Percentiles rank a stretch among this genome's conserved stretches.
Conservation (phyloP, 345 rosid species). For the Populus euphratica region DNA sequence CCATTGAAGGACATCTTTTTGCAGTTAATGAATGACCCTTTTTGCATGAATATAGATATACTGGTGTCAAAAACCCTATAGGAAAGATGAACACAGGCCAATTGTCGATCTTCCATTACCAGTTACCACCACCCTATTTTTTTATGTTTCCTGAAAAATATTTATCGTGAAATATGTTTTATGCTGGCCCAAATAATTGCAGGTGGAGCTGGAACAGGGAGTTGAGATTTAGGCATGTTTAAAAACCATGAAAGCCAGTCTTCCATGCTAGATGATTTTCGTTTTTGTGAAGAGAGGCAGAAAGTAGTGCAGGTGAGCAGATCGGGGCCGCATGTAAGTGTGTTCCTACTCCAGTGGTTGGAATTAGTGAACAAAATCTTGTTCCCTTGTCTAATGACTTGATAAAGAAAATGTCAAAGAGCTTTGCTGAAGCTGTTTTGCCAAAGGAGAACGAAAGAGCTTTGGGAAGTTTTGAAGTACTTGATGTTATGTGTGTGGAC, state of each 20-base stretch:
- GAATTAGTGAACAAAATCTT: slow-evolving; percentile 19
- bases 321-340: slow-evolving; percentile 42
- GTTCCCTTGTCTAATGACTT: slow-evolving; percentile 32
- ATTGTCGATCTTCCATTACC: background rate
- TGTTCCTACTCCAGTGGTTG: slow-evolving; percentile 14
- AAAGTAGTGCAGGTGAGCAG: slow-evolving; percentile 62
- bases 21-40: background rate
- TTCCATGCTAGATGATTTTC: slow-evolving; percentile 73
- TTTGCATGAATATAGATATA: background rate
- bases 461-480: slow-evolving; percentile 6
- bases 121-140: background rate
- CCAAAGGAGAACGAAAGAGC: slow-evolving; percentile 21
- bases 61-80: background rate
- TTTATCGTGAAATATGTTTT: background rate
- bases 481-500: too few species aligned
- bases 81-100: too few species aligned
- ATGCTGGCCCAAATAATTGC: slow-evolving; percentile 8
- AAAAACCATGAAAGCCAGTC: slow-evolving; percentile 43
- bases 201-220: slow-evolving; percentile 70
- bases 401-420: slow-evolving; percentile 50
- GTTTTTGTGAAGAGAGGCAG: slow-evolving; percentile 76
- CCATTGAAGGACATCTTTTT: background rate
- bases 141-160: background rate
- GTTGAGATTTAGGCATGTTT: slow-evolving; percentile 64
- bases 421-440: slow-evolving; percentile 55